Base-by-base conservation (phyloP, 2,329 filamentous ascomycete genomes). In the Cadophora sp. region DNA sequence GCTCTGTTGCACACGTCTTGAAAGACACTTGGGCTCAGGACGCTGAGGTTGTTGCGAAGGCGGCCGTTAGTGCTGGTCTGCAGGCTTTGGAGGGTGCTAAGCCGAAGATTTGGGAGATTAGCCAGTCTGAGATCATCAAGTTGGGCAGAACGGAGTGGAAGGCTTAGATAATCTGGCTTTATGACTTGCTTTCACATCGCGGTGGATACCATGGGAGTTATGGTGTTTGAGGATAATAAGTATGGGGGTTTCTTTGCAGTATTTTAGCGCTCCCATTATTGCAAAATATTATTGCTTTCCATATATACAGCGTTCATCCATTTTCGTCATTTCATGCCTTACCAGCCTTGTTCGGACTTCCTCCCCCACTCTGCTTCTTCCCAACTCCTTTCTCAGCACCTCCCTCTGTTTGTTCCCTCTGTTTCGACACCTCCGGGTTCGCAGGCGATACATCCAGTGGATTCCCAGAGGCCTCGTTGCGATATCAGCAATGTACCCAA, bases 11-110 rank as follows among this genome's bases (percentile, higher is more conserved):
- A 68, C 83, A 82, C 66, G 84, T 82, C 0, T 73, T 90, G 75
- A 89, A 85, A 77, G 84, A 91, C 74, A 80, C 79, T 22, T 91
- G 88, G 89, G 88, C 88, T 0, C 89, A 91, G 79, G 88, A 91
- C 76, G 86, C 84, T 1, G 84, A 86, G 73, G 83, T 86, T 24
- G 88, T 92, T 78, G 86, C 79, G 5, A 83, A 79, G 70, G 86
- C 86, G 62, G 85, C 85, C 11, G 82, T 87, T 1, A 79, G 74
- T 58, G 85, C 84, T 19, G 84, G 80, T 3, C 62, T 84, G 72
- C 75, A 80, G 73, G 83, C 81, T 70, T 34, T 79, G 46, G 79
- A 85, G 62, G 83, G 82, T 3, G 73, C 70, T 37, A 74, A 77
- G 67, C 79, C 81, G 69, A 83, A 82, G 55, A 80, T 86, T 8